phyloP scores from a whole-genome alignment of 371 early-diverging fungal species.

The Mortierella sp. region DNA sequence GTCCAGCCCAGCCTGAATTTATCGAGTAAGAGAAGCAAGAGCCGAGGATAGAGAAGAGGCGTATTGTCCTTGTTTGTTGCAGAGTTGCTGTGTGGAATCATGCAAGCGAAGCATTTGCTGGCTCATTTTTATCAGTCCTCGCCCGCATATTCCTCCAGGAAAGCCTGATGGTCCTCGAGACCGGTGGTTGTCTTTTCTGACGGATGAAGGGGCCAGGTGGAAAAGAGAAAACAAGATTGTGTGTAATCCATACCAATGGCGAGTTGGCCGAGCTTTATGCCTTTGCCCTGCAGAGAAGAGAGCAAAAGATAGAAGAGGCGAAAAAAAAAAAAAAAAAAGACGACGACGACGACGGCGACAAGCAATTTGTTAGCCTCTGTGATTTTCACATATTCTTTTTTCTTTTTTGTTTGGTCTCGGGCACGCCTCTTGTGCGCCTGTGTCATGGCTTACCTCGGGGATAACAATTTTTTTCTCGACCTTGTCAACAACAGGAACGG shows the following conservation, averaged over 20 bases:
- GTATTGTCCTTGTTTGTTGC: too few relatives aligned
- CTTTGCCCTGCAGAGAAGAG: constrained; percentile 32
- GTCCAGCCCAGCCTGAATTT: too few relatives aligned
- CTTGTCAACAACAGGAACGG: constrained; percentile 26
- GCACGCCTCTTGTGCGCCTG: too few relatives aligned
- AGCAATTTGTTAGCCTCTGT: too few relatives aligned
- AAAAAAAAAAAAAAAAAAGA: neutral
- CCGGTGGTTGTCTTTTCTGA: too few relatives aligned
- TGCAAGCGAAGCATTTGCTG: too few relatives aligned
- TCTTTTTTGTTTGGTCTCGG: constrained; percentile 3
- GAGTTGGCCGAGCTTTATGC: constrained; percentile 30
- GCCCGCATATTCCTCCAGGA: too few relatives aligned
- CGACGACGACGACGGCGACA: neutral
- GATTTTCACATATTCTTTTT: too few relatives aligned
- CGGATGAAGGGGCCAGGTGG: neutral
- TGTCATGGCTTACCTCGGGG: constrained; percentile 44
- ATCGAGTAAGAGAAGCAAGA: neutral
- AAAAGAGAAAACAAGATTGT: neutral
- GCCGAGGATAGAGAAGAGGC: neutral
- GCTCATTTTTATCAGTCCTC: too few relatives aligned
- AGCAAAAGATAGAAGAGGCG: neutral
- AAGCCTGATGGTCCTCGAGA: too few relatives aligned
- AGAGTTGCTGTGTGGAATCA: too few relatives aligned
- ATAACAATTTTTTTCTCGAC: constrained; percentile 34
- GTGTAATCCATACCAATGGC: constrained; percentile 23